Base-by-base conservation (phyloP, 192 early-diverging fungal species). In the Chytriomyces confervae region DNA sequence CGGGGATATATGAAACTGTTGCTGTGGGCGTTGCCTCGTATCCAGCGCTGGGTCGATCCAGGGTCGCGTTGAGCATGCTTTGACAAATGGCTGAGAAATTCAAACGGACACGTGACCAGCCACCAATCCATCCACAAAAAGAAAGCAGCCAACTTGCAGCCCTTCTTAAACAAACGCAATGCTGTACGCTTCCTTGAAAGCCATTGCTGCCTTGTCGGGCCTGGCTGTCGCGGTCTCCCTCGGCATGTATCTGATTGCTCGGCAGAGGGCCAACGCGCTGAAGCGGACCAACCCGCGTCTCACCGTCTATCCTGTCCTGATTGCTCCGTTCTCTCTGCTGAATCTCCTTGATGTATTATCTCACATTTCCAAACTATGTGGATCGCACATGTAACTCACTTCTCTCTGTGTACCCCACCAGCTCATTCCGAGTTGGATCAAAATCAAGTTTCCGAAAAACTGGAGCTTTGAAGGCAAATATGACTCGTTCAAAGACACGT, bases 381-480 rank as follows among this genome's bases (percentile, higher is more conserved):
- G 20, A 36, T 36, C 36, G 36, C 53, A 57, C 53, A 57, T 57
- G 16, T 57, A 13, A 18, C 53, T 18, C 20, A 20, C 13, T 13
- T 57, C 53, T 20, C 20, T 3, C 1, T 57, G 1, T 20, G 16
- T 27, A 0, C n/a, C 10, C n/a, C n/a, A 0, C 13, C 53, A 29
- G 18, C 20, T 64, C 0, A 6, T 24, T 64, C 20, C 62, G 11
- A 24, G 20, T 24, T 64, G 20, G 62, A 64, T 64, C 27, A 29
- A 64, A 24, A 18, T 64, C 62, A 18, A 64, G 62, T 64, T 18
- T 18, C 62, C 18, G 27, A 49, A 57, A 46, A 69, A 57, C 23
- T 69, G 68, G 68, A 13, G 11, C 10, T 50, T 49, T 46, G 27
- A 50, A 46, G 10, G 46, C 51, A 69, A 69, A 46, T 69, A 51